A percentile compares a stretch with the other conserved stretches of the same genome.
Evolutionary conservation across 805 yeast genomes (phyloP).

Genomic region (Teunomyces tritomae): DNA sequence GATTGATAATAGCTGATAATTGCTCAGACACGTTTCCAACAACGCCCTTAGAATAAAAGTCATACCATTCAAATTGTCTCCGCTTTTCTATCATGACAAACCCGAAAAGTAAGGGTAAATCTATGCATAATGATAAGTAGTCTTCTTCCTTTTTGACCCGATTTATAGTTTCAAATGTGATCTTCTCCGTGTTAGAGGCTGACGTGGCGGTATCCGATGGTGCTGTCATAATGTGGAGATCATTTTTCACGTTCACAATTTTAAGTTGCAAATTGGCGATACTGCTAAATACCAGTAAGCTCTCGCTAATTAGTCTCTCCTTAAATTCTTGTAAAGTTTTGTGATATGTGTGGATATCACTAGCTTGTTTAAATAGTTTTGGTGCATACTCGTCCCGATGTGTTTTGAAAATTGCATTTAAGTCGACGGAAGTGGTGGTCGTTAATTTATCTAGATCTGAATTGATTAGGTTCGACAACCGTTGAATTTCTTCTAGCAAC

Average conservation of each 20-base stretch:
- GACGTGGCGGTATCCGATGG: slow-evolving; percentile 7
- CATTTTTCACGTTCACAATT: slow-evolving; percentile 32
- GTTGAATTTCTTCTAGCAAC: slow-evolving; percentile 9
- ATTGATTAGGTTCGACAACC: slow-evolving; percentile 11
- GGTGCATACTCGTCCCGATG: slow-evolving; percentile 18
- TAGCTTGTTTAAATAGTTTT: slow-evolving; percentile 30
- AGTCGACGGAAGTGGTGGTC: slow-evolving; percentile 8
- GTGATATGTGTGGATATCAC: slow-evolving; percentile 33
- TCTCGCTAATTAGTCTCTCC: slow-evolving; percentile 17
- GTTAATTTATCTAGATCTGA: slow-evolving; percentile 16
- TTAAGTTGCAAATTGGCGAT: slow-evolving; percentile 39
- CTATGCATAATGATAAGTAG: slow-evolving; percentile 47
- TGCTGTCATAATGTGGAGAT: slow-evolving; percentile 23
- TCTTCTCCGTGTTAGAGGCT: not conserved
- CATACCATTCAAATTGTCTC: slow-evolving; percentile 58
- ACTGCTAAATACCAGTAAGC: slow-evolving; percentile 24
- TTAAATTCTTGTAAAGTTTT: slow-evolving; percentile 32
- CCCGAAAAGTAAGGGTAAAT: slow-evolving; percentile 71
- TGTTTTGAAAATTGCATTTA: slow-evolving; percentile 22
- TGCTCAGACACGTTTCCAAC: slow-evolving; percentile 51
- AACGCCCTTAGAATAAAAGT: slow-evolving; percentile 39
- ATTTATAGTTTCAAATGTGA: slow-evolving; percentile 19
- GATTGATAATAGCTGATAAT: slow-evolving; percentile 52
- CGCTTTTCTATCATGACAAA: slow-evolving; percentile 60
- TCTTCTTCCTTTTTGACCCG: slow-evolving; percentile 34